phyloP scores from a whole-genome alignment of 1,284 basidiomycete genomes.

The Moniliophthora roreri region DNA sequence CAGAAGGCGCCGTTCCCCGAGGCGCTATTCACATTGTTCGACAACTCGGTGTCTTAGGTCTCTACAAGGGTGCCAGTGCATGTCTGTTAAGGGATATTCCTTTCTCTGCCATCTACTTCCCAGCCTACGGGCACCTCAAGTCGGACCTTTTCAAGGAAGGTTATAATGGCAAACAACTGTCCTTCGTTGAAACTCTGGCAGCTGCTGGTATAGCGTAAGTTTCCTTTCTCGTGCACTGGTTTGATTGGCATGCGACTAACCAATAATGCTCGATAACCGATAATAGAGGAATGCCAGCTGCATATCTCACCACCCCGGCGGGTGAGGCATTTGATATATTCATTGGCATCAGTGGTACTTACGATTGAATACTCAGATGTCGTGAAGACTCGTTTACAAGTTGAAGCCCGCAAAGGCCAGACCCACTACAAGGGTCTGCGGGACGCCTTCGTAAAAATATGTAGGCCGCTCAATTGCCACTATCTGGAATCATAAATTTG shows the following conservation, averaged over 20 bases:
- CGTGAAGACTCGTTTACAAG: constrained; percentile 97
- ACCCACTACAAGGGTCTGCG: constrained; percentile 89
- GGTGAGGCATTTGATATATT: constrained; percentile 42
- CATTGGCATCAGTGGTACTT: constrained; percentile 21
- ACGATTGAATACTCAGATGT: constrained; percentile 64
- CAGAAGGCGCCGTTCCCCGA: constrained; percentile 74
- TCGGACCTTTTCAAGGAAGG: constrained; percentile 95
- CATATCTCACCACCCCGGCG: constrained; percentile 82
- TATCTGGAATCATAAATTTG: not conserved
- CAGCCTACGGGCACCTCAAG: constrained; percentile 83
- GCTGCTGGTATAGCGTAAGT: constrained; percentile 83
- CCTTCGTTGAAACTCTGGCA: constrained; percentile 87
- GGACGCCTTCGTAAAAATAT: constrained; percentile 91
- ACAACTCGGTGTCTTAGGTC: constrained; percentile 87
- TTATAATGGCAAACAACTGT: constrained; percentile 91
- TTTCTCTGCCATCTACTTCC: constrained; percentile 86
- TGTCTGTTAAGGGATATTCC: constrained; percentile 93
- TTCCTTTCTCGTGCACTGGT: constrained; percentile 13
- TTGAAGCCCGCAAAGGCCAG: constrained; percentile 93
- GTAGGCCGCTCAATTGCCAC: constrained; percentile 40
- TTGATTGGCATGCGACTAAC: constrained; percentile 20
- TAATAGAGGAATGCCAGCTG: constrained; percentile 90
- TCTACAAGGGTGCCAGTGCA: constrained; percentile 90
- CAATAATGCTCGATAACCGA: constrained; percentile 23
- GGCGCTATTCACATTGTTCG: constrained; percentile 93